Percentiles rank a stretch among this genome's conserved stretches.
phyloP scores from a whole-genome alignment of 2,329 filamentous ascomycete species.

The Colletotrichum sp. region DNA sequence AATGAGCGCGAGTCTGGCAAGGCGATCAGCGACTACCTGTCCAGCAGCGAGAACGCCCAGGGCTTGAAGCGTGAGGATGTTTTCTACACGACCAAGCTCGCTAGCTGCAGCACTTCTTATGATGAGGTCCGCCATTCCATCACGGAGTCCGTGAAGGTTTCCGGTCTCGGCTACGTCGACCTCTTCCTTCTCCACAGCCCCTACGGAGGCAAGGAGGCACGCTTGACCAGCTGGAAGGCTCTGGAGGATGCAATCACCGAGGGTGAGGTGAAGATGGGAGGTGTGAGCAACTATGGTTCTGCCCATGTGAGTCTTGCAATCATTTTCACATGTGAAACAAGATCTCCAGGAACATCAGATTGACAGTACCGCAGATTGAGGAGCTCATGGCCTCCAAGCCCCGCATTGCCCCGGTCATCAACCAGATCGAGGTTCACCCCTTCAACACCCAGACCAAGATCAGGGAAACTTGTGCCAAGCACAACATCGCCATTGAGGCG shows the following conservation, averaged over 20 bases:
- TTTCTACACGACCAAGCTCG: constrained; percentile 83
- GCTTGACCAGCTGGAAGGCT: constrained; percentile 77
- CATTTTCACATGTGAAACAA: not conserved
- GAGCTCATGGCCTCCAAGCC: constrained; percentile 71
- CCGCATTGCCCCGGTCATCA: constrained; percentile 69
- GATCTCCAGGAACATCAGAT: not conserved
- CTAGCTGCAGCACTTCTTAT: constrained; percentile 68
- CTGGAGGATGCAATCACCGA: constrained; percentile 77
- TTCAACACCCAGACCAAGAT: constrained; percentile 79
- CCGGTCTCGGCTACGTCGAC: constrained; percentile 77
- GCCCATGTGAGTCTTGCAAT: constrained; percentile 62
- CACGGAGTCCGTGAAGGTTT: constrained; percentile 65
- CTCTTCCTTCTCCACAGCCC: constrained; percentile 82
- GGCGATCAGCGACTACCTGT: constrained; percentile 66
- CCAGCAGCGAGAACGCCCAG: constrained; percentile 47
- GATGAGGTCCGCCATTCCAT: constrained; percentile 72
- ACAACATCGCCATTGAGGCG: constrained; percentile 76
- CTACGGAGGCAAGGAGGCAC: constrained; percentile 72
- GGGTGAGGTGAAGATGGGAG: constrained; percentile 73
- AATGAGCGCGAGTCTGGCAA: constrained; percentile 76
- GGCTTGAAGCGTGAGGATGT: constrained; percentile 70
- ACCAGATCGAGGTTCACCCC: constrained; percentile 83
- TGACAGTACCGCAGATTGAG: constrained; percentile 54
- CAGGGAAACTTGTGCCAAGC: constrained; percentile 66
- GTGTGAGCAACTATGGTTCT: constrained; percentile 81